Percentiles rank a stretch among this genome's conserved stretches.
These are phyloP conservation scores for Eucalyptus lansdowneana DNA, from an alignment of 345 rosid genomes.

Conservation along the genomic window DNA sequence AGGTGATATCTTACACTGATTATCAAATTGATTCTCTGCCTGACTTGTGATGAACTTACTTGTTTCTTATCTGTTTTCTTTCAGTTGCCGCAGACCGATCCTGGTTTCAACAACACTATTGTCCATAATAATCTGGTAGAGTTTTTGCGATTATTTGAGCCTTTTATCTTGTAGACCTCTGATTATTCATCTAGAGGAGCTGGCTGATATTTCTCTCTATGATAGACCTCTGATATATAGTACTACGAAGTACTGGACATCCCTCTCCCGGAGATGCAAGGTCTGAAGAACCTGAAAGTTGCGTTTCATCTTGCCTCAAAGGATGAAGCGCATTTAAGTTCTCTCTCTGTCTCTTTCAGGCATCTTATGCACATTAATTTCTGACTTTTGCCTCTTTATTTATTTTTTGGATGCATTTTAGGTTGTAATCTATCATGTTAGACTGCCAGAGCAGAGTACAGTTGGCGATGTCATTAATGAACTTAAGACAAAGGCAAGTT, in stretches of 20 bases:
- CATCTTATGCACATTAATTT: not conserved
- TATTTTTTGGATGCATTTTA: slow-evolving; percentile 1
- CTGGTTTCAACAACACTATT: slow-evolving; percentile 56
- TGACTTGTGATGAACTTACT: not conserved
- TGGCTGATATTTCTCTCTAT: slow-evolving; percentile 4
- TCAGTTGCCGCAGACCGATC: slow-evolving; percentile 83
- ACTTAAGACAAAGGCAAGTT: slow-evolving; percentile 68
- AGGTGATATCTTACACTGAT: slow-evolving; percentile 28
- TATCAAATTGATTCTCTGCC: not conserved
- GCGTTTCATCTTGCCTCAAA: slow-evolving; percentile 71
- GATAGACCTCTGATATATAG: slow-evolving; percentile 83
- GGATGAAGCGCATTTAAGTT: slow-evolving; percentile 47
- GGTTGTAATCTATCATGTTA: slow-evolving; percentile 70
- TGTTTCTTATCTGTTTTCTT: not conserved
- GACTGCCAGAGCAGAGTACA: slow-evolving; percentile 91
- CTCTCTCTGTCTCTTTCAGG: not conserved
- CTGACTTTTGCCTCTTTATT: not conserved
- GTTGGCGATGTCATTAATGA: slow-evolving; percentile 86
- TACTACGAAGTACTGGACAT: slow-evolving; percentile 95
- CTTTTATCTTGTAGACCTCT: not conserved
- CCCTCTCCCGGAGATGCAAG: slow-evolving; percentile 93
- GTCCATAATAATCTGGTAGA: slow-evolving; percentile 83
- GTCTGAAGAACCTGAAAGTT: slow-evolving; percentile 82
- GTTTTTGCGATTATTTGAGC: not conserved
- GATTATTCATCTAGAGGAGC: not conserved